Evolutionary conservation across 805 yeast genomes (phyloP), one percentile per base, ranked within the genome.

Genomic region (Hemisphaericaspora nanyangensis): DNA sequence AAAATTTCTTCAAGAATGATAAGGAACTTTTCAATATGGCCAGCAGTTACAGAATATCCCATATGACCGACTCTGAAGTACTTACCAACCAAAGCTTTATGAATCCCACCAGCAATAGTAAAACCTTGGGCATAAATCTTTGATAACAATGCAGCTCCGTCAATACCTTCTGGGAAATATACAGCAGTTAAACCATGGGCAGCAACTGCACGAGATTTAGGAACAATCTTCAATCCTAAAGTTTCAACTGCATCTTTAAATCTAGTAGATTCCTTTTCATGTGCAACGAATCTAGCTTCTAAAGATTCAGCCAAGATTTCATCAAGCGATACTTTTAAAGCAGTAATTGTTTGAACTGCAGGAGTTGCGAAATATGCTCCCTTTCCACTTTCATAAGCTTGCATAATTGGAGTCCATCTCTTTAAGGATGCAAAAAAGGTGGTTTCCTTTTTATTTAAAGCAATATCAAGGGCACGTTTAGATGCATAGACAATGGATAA

Each of bases 11-110:
- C 47, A 39, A 68, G 59, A 13, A 72, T 68, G 12, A 43, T 50
- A 17, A 58, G 42, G 33, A 68, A 55, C 45, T 52, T 41, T 34
- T 61, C 68, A 22, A 68, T 56, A 42, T 68, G 73, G 33, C 70
- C 73, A 38, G 57, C 65, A 44, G 64, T 63, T n/a, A 68, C 61
- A 34, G 89, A 75, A 43, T 79, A 81, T 46, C 97, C 96, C 98
- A 91, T 91, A 67, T 90, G 98, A 26, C 98, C 98, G 43, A 90
- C 80, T 64, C 98, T 79, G 70, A 91, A 86, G 68, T 90, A 90
- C 60, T 83, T 81, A 43, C 84, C 76, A 34, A 79, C 82, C 52
- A 88, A 79, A 17, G 80, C 87, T 61, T 79, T 81, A 67, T 85
- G 91, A 48, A 90, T 83, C 42, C 97, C 97, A 35, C 93, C 95